A percentile compares a stretch with the other conserved stretches of the same genome.
phyloP scores from a whole-genome alignment of 306 rosid species.

The Herpetospermum pedunculosum region DNA sequence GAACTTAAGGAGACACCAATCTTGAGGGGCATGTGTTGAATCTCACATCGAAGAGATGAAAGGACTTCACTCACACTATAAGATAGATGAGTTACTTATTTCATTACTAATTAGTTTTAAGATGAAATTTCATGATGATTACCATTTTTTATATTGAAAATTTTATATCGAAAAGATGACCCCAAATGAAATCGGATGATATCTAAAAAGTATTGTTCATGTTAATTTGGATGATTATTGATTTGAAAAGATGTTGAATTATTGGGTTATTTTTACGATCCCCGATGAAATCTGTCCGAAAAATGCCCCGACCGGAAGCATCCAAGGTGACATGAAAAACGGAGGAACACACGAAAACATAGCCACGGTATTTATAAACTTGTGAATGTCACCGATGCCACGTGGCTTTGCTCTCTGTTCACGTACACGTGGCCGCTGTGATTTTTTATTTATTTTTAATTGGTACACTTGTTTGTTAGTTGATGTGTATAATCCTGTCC shows the following conservation, averaged over 20 bases:
- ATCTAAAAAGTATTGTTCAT: too few species aligned
- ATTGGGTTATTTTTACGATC: not conserved
- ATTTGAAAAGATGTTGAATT: not conserved
- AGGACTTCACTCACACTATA: too few species aligned
- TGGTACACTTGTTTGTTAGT: not conserved
- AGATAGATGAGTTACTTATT: too few species aligned
- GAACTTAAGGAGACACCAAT: too few species aligned
- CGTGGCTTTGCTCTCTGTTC: not conserved
- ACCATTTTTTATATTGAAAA: too few species aligned
- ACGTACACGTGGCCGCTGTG: not conserved
- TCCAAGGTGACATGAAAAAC: not conserved
- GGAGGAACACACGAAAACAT: not conserved
- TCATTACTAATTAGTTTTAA: too few species aligned
- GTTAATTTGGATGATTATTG: not conserved
- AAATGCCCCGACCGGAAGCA: not conserved
- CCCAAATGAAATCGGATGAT: too few species aligned
- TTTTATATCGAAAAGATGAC: too few species aligned
- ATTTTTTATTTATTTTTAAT: too few species aligned
- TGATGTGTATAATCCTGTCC: not conserved
- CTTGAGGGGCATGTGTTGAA: too few species aligned
- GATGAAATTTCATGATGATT: too few species aligned
- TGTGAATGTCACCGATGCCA: not conserved
- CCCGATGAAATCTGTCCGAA: not conserved
- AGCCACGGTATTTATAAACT: not conserved
- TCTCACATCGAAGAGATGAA: too few species aligned